phyloP scores from a whole-genome alignment of 176 grass and related monocot species.

The Hsuehochloa calcarea region DNA sequence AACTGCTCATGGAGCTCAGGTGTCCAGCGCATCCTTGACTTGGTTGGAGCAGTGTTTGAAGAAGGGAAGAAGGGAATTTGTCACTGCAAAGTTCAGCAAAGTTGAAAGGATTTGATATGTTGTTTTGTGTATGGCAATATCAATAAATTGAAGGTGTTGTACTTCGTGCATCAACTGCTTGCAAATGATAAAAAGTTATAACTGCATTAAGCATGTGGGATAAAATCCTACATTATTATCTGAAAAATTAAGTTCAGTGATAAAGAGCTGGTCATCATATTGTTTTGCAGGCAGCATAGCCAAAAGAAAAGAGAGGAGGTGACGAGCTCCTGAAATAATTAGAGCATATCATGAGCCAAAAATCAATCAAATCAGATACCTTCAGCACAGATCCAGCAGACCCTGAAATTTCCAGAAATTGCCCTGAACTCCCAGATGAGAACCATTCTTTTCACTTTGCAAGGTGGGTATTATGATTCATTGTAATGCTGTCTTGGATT shows the following conservation, averaged over 20 bases:
- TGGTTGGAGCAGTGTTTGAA: constrained; percentile 39
- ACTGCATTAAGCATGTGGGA: constrained; percentile 8
- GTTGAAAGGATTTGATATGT: constrained; percentile 32
- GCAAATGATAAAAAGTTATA: constrained; percentile 16
- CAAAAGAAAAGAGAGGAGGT: not conserved
- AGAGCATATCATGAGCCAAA: not conserved
- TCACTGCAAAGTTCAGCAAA: constrained; percentile 36
- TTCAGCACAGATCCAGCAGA: constrained; percentile 37
- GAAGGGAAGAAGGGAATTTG: constrained; percentile 36
- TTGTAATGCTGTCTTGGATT: constrained; percentile 26
- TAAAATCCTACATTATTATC: not conserved
- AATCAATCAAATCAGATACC: constrained; percentile 44
- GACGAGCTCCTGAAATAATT: not conserved
- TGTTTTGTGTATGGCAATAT: constrained; percentile 27
- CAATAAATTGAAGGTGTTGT: constrained; percentile 15
- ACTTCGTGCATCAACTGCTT: constrained; percentile 37
- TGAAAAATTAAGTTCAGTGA: constrained; percentile 7
- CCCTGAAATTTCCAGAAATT: constrained; percentile 19
- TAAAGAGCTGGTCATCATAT: not conserved
- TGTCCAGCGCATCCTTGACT: constrained; percentile 75
- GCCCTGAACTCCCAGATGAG: constrained; percentile 25
- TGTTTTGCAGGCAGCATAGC: constrained; percentile 7
- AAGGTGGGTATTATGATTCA: constrained; percentile 13
- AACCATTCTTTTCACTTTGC: constrained; percentile 27
- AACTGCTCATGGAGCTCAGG: constrained; percentile 80